Base-by-base conservation (phyloP, 1,139 yeast species). In the Saccharomyces hybrid region DNA sequence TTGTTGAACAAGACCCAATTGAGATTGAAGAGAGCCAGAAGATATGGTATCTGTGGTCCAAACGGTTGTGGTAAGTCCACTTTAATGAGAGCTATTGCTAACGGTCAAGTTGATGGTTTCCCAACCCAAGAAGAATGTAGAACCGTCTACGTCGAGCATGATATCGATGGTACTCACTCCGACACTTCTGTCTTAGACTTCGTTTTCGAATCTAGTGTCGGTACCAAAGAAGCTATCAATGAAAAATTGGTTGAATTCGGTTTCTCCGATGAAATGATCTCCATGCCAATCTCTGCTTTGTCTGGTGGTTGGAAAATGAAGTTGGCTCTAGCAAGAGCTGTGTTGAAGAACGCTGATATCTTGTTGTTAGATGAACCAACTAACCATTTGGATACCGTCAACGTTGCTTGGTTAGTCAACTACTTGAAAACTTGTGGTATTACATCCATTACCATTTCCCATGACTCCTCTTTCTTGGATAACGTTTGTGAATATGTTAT, bases 251-350 rank as follows among this genome's bases (percentile, higher is more conserved):
- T 76, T 62, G 97, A 90, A 77, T 93, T 93, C 82, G 82, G 83
- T 72, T 93, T 93, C 89, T 72, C 95, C 68, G 93, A 88, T 61
- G 96, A 84, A 72, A 90, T 90, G 96, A 83, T 84, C 73, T 76
- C 72, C 67, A 87, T 86, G 95, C 95, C 96, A 75, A 91, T 93
- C 75, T 85, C 90, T 74, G 88, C 97, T 63, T 83, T 93, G 70
- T 91, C 98, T 72, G 99, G 99, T 86, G 99, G 99, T 84, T 93
- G 99, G 99, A 93, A 93, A 85, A 93, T 93, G 99, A 93, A 93
- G 82, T 85, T 93, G 77, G 99, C 97, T 74, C 84, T 93, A 73
- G 98, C 98, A 69, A 88, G 97, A 81, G 99, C 99, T 73, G 97
- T 93, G 75, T 87, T 93, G 80, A 88, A 88, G 83, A 90, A 90